Conservation (phyloP, 2,329 filamentous ascomycete genomes). For the Sclerotinia borealis region DNA sequence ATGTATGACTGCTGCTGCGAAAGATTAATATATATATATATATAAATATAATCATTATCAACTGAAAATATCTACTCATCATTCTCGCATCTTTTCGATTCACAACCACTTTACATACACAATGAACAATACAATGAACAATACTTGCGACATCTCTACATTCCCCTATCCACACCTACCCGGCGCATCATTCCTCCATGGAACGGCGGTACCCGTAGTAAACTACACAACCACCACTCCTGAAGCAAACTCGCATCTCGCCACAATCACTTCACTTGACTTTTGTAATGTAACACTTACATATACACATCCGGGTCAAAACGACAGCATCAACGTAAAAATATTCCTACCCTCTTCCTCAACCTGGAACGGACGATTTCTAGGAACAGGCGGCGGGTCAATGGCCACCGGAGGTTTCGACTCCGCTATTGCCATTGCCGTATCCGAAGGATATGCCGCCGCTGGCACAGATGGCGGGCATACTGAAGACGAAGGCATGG, state of each 20-base stretch:
- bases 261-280: not conserved
- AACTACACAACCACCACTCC: not conserved
- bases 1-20: no score
- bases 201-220: not conserved
- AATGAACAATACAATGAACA: not conserved
- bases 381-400: constrained; percentile 1
- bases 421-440: not conserved
- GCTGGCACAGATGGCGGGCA: constrained; percentile 7
- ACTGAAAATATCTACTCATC: not conserved
- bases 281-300: constrained; percentile 14
- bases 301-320: constrained; percentile 26
- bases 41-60: no score
- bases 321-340: constrained; percentile 23
- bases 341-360: constrained; percentile 22
- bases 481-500: no score
- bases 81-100: not conserved
- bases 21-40: no score
- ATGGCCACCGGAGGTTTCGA: not conserved
- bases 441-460: not conserved
- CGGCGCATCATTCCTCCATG: not conserved
- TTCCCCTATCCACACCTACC: not conserved
- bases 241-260: not conserved
- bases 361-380: constrained; percentile 7
- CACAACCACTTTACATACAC: no score
- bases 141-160: not conserved